Base-by-base conservation (phyloP, 1,139 yeast species). In the Debaryomycetaceae sp. region DNA sequence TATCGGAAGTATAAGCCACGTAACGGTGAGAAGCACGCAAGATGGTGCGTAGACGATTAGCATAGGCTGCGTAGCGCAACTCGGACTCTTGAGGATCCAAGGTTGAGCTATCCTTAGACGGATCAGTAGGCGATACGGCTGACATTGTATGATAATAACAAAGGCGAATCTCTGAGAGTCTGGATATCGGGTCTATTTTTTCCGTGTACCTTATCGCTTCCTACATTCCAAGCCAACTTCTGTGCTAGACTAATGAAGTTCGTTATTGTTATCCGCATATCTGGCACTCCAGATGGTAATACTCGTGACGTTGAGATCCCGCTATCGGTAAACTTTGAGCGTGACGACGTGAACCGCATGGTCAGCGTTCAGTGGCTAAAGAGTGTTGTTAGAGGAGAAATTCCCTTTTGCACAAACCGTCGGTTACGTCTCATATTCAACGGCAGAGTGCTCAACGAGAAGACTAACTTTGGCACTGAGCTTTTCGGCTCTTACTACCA, bases 1-100 rank as follows among this genome's bases (percentile, higher is more conserved):
- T 75, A 47, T 82, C 94, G 1, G 90, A 79, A 5, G 93, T 81
- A 51, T 82, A 82, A 2, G 94, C 94, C 16, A 82, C 83, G 45
- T 82, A 82, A 41, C 94, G 58, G 46, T 79, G 90, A n/a, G 87
- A 73, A 5, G 92, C 86, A 31, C 65, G 46, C 32, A 80, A 59
- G 37, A 81, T 76, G 20, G 83, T 75, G 51, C 86, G 62, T 30
- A 79, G 48, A 44, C 93, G 57, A 45, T 77, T 77, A 37, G 87
- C 86, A 47, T 81, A 81, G 13, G 90, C 93, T 4, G 92, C 85
- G 44, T 81, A 81, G 63, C 93, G 73, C 27, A 79, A 49, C 28
- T 56, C 58, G 10, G 74, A 57, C 32, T 74, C 40, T n/a, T n/a
- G n/a, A n/a, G n/a, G 21, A n/a, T n/a, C n/a, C n/a, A n/a, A n/a